Evolutionary conservation across 2,329 filamentous ascomycete species (phyloP).

Genomic region (Cercospora zeae-maydis): DNA sequence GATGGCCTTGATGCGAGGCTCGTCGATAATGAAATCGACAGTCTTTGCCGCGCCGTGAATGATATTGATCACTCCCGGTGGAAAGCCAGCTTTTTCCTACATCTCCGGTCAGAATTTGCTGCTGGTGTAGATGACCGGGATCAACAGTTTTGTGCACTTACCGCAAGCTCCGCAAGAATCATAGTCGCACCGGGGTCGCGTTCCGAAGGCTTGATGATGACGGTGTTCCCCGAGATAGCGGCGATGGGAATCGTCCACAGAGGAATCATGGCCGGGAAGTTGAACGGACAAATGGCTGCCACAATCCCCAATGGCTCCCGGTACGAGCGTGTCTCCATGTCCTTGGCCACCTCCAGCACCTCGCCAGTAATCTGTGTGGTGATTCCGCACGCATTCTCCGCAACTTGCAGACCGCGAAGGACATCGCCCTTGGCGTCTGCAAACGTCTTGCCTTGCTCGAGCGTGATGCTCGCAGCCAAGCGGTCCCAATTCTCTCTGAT

Average conservation of each 20-base stretch:
- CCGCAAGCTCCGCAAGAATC: slow-evolving; percentile 76
- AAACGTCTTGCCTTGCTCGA: slow-evolving; percentile 87
- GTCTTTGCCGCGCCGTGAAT: slow-evolving; percentile 76
- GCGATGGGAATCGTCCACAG: slow-evolving; percentile 88
- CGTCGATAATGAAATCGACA: slow-evolving; percentile 82
- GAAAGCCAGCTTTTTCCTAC: slow-evolving; percentile 69
- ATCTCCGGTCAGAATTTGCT: too few relatives aligned
- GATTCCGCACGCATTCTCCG: slow-evolving; percentile 75
- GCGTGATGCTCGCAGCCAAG: slow-evolving; percentile 76
- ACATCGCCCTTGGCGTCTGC: slow-evolving; percentile 80
- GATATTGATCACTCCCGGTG: slow-evolving; percentile 76
- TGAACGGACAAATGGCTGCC: slow-evolving; percentile 83
- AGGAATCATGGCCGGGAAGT: slow-evolving; percentile 90
- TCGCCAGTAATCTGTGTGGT: slow-evolving; percentile 80
- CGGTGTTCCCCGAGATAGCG: slow-evolving; percentile 77
- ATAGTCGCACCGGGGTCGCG: slow-evolving; percentile 79
- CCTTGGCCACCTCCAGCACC: slow-evolving; percentile 78
- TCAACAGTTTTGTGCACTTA: too few relatives aligned
- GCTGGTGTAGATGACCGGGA: too few relatives aligned
- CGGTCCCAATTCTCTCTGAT: slow-evolving; percentile 84
- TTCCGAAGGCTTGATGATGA: slow-evolving; percentile 83
- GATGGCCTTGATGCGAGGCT: slow-evolving; percentile 79
- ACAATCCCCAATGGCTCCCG: slow-evolving; percentile 76
- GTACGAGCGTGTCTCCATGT: slow-evolving; percentile 85
- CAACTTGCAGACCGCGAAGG: slow-evolving; percentile 76